Evolutionary conservation across 1,284 basidiomycete genomes (phyloP).

Genomic region (Tausonia pullulans): DNA sequence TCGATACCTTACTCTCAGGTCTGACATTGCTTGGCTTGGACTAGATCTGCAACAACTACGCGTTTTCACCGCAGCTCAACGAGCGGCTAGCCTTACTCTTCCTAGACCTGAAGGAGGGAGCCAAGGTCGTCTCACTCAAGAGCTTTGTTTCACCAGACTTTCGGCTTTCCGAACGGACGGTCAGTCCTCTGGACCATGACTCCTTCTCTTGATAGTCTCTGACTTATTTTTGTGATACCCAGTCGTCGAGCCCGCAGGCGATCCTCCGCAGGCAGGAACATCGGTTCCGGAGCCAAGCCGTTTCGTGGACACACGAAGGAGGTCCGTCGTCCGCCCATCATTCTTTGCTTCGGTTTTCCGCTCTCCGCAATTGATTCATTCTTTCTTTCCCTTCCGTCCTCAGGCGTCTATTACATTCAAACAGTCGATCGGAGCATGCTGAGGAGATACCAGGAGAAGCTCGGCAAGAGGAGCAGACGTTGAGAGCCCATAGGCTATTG

Average conservation of each 20-base stretch:
- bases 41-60: slow-evolving; percentile 44
- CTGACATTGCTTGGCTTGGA: not conserved
- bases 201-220: not conserved
- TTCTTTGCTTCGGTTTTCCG: not conserved
- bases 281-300: slow-evolving; percentile 18
- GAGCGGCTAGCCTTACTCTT: slow-evolving; percentile 42
- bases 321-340: not conserved
- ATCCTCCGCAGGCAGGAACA: slow-evolving; percentile 20
- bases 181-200: slow-evolving; percentile 23
- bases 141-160: slow-evolving; percentile 43
- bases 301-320: slow-evolving; percentile 22
- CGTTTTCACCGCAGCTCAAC: slow-evolving; percentile 42
- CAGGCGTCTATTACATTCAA: slow-evolving; percentile 11
- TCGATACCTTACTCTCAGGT: not conserved
- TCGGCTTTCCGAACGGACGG: slow-evolving; percentile 38
- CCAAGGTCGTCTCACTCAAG: slow-evolving; percentile 42
- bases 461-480: too few relatives aligned
- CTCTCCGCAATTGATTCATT: not conserved
- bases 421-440: slow-evolving; percentile 12
- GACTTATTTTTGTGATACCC: not conserved
- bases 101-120: slow-evolving; percentile 43
- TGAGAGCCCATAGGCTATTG: too few relatives aligned
- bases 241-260: slow-evolving; percentile 17
- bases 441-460: not conserved
- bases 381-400: not conserved